Conservation (phyloP, 306 rosid species). For the Castanospermum australe region DNA sequence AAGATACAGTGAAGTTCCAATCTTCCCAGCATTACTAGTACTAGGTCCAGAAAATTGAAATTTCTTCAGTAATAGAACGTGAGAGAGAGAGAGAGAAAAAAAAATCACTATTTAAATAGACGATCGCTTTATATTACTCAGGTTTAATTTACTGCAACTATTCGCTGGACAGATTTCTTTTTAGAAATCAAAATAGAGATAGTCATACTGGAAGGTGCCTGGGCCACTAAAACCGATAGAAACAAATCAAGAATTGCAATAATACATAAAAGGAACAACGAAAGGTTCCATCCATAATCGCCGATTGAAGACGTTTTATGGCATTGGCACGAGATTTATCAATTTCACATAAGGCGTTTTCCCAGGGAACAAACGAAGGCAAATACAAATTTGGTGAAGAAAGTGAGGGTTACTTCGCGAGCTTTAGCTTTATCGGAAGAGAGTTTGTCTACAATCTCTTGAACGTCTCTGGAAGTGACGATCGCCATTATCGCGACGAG, state of each 20-base stretch:
- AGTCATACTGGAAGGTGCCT: not conserved
- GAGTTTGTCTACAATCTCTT: slow-evolving; percentile 71
- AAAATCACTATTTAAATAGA: not conserved
- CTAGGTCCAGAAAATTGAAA: not conserved
- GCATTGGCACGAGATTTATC: not conserved
- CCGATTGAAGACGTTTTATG: not conserved
- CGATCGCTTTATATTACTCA: not conserved
- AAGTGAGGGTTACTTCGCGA: slow-evolving; percentile 65
- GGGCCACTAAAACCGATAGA: not conserved
- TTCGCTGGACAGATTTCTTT: not conserved
- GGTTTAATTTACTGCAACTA: slow-evolving; percentile 9
- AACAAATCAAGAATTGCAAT: not conserved
- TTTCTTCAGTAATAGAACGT: slow-evolving; percentile 1
- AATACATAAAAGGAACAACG: not conserved
- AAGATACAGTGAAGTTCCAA: no score
- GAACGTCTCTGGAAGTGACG: slow-evolving; percentile 70
- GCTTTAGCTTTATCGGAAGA: slow-evolving; percentile 83
- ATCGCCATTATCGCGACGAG: slow-evolving; percentile 37
- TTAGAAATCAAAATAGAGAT: not conserved
- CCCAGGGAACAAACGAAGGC: not conserved
- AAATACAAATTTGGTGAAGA: slow-evolving; percentile 7
- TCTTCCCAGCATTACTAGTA: no score
- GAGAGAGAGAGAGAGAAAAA: not conserved
- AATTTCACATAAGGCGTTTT: not conserved
- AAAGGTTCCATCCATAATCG: not conserved